Percentiles rank a stretch among this genome's conserved stretches.
Evolutionary conservation across 805 yeast species (phyloP).

Genomic region (Millerozyma acaciae): DNA sequence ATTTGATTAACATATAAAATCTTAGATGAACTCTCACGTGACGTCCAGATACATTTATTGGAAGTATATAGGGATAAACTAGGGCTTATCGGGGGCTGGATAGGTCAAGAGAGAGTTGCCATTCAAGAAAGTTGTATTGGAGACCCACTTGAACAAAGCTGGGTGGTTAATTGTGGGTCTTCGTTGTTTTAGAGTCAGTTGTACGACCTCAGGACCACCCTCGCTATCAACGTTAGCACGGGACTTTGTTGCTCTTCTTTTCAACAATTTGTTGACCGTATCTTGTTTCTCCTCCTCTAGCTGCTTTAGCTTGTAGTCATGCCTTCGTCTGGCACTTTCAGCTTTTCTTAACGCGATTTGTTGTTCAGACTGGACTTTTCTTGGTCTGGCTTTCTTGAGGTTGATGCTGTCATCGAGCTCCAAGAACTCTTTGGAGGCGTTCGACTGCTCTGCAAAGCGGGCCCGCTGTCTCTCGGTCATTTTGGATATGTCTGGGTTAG

Average conservation of each 20-base stretch:
- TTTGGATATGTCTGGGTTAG: constrained; percentile 40
- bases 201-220: constrained; percentile 16
- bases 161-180: constrained; percentile 44
- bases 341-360: constrained; percentile 77
- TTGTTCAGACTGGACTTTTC: constrained; percentile 71
- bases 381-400: constrained; percentile 40
- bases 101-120: constrained; percentile 14
- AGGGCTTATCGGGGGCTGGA: constrained; percentile 2
- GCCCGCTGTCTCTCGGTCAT: constrained; percentile 59
- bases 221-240: constrained; percentile 38
- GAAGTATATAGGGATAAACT: neutral
- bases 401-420: constrained; percentile 25
- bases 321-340: constrained; percentile 84
- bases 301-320: constrained; percentile 75
- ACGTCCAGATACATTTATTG: too few relatives aligned
- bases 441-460: constrained; percentile 22
- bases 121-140: constrained; percentile 9
- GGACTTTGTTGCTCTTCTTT: constrained; percentile 76
- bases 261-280: constrained; percentile 78
- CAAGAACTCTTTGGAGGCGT: constrained; percentile 17
- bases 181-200: constrained; percentile 28
- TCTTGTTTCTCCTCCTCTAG: constrained; percentile 92
- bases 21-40: too few relatives aligned
- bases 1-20: too few relatives aligned
- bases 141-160: constrained; percentile 27